These are phyloP conservation scores for Paulownia fortunei DNA, from an alignment of 257 asterid species.

Conservation along the genomic window DNA sequence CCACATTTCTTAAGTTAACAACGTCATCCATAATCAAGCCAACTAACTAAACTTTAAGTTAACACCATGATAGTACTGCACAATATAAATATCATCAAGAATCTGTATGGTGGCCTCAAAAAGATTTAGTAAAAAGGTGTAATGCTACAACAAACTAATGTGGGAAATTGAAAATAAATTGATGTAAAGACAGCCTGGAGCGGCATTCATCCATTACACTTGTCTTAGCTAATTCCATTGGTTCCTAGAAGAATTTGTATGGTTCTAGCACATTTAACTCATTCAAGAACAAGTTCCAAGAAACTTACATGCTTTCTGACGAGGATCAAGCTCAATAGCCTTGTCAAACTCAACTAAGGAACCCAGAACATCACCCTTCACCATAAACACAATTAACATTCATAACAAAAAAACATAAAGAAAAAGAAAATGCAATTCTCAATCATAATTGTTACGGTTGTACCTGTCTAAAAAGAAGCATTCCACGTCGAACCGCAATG, in stretches of 20 bases:
- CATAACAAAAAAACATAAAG: not conserved
- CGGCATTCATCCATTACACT: not conserved
- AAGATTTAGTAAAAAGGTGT: not conserved
- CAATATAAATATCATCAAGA: not conserved
- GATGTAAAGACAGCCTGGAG: not conserved
- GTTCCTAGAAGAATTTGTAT: not conserved
- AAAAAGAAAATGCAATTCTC: not conserved
- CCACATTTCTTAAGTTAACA: conserved; percentile 13
- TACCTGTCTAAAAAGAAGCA: conserved; percentile 95
- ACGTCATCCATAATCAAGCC: not conserved
- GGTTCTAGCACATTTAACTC: not conserved
- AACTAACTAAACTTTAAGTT: not conserved
- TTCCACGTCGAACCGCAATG: conserved; percentile 73
- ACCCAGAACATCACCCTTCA: conserved; percentile 86
- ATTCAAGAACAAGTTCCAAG: conserved; percentile 5
- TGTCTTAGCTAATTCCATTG: not conserved
- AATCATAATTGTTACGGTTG: not conserved
- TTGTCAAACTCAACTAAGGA: conserved; percentile 88
- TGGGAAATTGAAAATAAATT: not conserved
- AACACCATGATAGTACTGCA: conserved; percentile 9
- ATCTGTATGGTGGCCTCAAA: not conserved
- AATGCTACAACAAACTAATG: not conserved
- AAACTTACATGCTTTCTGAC: conserved; percentile 78
- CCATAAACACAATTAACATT: conserved; percentile 17
- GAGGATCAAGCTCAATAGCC: conserved; percentile 86